phyloP scores from a whole-genome alignment of 192 early-diverging fungal species.

The Dissophora ornata region DNA sequence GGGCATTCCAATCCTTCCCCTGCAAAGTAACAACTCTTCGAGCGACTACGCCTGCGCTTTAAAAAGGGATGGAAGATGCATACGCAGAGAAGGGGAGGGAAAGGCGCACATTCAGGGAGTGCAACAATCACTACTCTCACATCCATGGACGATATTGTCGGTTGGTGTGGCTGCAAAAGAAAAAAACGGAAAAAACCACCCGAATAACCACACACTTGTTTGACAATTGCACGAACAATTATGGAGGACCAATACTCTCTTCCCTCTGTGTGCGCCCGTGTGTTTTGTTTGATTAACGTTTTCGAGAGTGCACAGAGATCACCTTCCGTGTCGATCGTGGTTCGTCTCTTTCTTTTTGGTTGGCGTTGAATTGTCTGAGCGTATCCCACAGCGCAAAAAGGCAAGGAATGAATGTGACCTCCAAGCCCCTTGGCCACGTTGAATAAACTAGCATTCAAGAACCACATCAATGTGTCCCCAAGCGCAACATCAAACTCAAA shows the following conservation, averaged over 20 bases:
- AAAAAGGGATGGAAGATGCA: neutral
- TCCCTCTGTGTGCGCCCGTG: too few species aligned
- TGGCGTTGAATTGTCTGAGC: neutral
- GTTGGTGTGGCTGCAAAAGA: constrained; percentile 1
- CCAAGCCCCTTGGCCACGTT: constrained; percentile 19
- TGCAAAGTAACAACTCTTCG: too few species aligned
- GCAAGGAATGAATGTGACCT: constrained; percentile 18
- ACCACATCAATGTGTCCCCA: constrained; percentile 8
- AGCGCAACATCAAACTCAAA: too few species aligned
- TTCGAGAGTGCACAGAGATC: too few species aligned
- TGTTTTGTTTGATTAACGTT: too few species aligned
- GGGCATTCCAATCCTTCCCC: neutral
- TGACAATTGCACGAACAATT: too few species aligned
- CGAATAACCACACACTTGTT: too few species aligned
- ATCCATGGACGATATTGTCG: neutral
- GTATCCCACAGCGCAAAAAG: neutral
- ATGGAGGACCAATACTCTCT: too few species aligned
- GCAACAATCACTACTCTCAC: too few species aligned
- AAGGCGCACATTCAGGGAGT: too few species aligned
- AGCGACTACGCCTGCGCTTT: neutral
- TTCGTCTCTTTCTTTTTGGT: neutral
- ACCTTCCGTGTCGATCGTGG: too few species aligned
- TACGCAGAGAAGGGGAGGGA: too few species aligned
- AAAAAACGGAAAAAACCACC: constrained; percentile 5
- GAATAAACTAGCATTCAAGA: constrained; percentile 1